A percentile compares a stretch with the other conserved stretches of the same genome.
phyloP scores from a whole-genome alignment of 805 yeast genomes.

The Wilhelminamyces savonicus region DNA sequence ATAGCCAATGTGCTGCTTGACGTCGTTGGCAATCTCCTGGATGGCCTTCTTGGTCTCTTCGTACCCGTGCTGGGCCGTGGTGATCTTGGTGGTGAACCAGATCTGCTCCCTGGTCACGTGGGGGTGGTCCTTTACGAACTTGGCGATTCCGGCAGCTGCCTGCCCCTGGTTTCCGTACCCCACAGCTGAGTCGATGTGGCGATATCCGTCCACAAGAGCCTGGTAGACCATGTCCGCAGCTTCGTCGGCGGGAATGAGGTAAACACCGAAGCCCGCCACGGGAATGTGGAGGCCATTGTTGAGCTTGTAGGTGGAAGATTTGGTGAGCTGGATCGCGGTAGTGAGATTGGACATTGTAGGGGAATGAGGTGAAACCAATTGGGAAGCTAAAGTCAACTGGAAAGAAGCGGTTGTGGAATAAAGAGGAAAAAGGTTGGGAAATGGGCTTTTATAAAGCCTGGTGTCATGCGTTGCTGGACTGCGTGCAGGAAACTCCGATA shows the following conservation, averaged over 20 bases:
- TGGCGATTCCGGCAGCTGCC: conserved; percentile 51
- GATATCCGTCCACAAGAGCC: conserved; percentile 61
- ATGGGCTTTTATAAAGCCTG: no score
- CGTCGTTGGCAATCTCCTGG: conserved; percentile 19
- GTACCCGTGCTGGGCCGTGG: conserved; percentile 26
- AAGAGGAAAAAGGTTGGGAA: no score
- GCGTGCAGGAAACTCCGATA: no score
- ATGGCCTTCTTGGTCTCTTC: conserved; percentile 23
- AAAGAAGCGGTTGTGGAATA: no score
- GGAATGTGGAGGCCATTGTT: conserved; percentile 55
- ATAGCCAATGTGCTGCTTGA: conserved; percentile 25
- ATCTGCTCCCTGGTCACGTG: conserved; percentile 23
- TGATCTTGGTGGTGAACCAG: conserved; percentile 32
- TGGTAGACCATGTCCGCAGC: conserved; percentile 41
- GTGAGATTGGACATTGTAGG: conserved; percentile 33
- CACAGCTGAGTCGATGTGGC: conserved; percentile 72
- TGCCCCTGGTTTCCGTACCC: conserved; percentile 60
- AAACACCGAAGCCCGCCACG: conserved; percentile 52
- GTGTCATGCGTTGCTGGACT: no score
- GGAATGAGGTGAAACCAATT: no score
- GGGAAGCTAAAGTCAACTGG: no score
- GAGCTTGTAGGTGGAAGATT: conserved; percentile 34
- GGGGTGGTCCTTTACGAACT: conserved; percentile 44
- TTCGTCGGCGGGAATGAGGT: conserved; percentile 30
- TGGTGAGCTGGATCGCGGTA: conserved; percentile 28